These are phyloP conservation scores for Goffeauzyma gilvescens DNA, from an alignment of 768 basidiomycete genomes.

Conservation along the genomic window DNA sequence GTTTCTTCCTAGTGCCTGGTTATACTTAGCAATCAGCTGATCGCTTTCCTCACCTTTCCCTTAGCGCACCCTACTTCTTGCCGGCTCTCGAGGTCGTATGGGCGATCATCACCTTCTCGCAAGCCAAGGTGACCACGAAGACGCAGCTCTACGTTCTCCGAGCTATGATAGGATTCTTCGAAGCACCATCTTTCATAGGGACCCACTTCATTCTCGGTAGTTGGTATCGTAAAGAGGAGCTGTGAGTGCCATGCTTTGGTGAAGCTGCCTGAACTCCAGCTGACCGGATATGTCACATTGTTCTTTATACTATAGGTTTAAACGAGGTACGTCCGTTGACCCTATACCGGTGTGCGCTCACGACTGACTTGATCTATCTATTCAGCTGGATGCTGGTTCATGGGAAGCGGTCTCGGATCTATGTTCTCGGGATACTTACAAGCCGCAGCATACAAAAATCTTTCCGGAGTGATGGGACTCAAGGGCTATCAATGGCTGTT, in stretches of 20 bases:
- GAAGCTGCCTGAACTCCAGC: too few species aligned
- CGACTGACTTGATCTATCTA: slow-evolving; percentile 5
- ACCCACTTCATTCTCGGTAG: slow-evolving; percentile 18
- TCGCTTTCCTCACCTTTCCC: slow-evolving; percentile 9
- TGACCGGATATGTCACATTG: too few species aligned
- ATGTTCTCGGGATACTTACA: slow-evolving; percentile 1
- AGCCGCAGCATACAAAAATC: slow-evolving; percentile 4
- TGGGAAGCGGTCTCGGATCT: neutral
- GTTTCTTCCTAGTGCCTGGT: too few species aligned
- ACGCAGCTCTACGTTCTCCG: slow-evolving; percentile 20
- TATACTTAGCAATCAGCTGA: too few species aligned
- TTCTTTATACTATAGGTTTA: too few species aligned
- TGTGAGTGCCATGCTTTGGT: too few species aligned
- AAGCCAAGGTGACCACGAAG: neutral
- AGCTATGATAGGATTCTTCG: slow-evolving; percentile 22
- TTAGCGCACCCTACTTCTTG: slow-evolving; percentile 14
- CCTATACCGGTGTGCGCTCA: neutral
- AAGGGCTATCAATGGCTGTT: slow-evolving; percentile 14
- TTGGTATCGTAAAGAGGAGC: slow-evolving; percentile 8
- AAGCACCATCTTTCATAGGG: slow-evolving; percentile 18
- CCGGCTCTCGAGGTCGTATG: slow-evolving; percentile 8
- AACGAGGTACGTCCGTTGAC: too few species aligned
- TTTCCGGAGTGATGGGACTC: slow-evolving; percentile 9
- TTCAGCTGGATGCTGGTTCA: slow-evolving; percentile 9
- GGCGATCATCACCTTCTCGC: slow-evolving; percentile 1